These are phyloP conservation scores for Globisporangium iwayamae DNA, from an alignment of 352 stramenopile genomes.

Conservation along the genomic window DNA sequence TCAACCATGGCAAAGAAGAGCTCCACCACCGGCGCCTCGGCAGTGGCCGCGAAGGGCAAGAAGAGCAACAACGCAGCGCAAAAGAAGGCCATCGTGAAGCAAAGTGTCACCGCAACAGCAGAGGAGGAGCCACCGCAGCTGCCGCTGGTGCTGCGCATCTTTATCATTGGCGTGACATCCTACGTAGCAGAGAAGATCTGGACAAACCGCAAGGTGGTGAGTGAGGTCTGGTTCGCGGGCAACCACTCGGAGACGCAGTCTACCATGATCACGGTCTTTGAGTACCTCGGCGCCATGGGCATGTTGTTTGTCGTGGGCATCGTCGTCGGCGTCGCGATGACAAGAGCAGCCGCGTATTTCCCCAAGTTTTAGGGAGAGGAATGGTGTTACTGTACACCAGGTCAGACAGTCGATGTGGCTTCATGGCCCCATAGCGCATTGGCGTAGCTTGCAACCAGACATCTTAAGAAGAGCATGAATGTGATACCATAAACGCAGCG, in stretches of 20 bases:
- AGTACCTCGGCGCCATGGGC: conserved; percentile 78
- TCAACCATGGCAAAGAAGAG: conserved; percentile 13
- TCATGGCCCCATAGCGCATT: background rate
- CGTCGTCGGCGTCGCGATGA: conserved; percentile 50
- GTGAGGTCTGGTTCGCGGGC: conserved; percentile 58
- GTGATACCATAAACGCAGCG: background rate
- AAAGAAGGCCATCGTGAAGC: background rate
- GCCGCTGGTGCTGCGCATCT: conserved; percentile 49
- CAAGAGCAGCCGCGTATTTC: conserved; percentile 29
- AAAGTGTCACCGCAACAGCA: background rate
- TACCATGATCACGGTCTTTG: conserved; percentile 67
- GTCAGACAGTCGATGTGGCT: background rate
- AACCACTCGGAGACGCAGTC: conserved; percentile 48
- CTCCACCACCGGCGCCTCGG: background rate
- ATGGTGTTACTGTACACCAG: background rate
- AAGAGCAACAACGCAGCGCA: conserved; percentile 1
- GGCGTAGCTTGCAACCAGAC: background rate
- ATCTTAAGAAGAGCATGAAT: background rate
- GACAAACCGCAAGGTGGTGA: conserved; percentile 67
- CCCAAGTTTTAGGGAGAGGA: conserved; percentile 6
- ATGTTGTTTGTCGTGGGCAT: conserved; percentile 70
- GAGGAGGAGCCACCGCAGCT: conserved; percentile 28
- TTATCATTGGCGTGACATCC: conserved; percentile 62
- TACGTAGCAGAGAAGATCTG: conserved; percentile 80
- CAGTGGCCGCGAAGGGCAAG: conserved; percentile 3